phyloP scores from a whole-genome alignment of 1,139 yeast genomes.

The Hansenula sp. region DNA sequence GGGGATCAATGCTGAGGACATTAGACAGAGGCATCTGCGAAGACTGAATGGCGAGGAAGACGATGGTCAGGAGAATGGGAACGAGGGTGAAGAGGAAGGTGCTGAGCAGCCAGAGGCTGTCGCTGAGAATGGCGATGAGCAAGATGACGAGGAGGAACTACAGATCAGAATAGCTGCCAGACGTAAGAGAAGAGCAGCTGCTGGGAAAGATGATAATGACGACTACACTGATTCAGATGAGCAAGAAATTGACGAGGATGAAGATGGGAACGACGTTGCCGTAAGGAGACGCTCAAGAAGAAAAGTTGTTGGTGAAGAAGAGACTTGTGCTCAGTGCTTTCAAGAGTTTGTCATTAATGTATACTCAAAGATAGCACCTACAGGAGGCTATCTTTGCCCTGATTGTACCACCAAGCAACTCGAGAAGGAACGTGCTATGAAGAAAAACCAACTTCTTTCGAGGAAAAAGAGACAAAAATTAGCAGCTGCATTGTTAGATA shows the following conservation, averaged over 20 bases:
- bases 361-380: conserved; percentile 49
- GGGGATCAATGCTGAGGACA: conserved; percentile 82
- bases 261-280: conserved; percentile 20
- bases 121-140: conserved; percentile 9
- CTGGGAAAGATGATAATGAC: conserved; percentile 29
- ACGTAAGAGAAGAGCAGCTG: conserved; percentile 25
- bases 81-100: conserved; percentile 10
- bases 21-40: conserved; percentile 54
- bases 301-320: conserved; percentile 40
- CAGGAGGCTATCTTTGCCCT: conserved; percentile 59
- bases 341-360: conserved; percentile 55
- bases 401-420: conserved; percentile 45
- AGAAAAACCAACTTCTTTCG: conserved; percentile 54
- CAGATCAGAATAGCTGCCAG: conserved; percentile 41
- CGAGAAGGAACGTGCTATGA: conserved; percentile 38
- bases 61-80: conserved; percentile 15
- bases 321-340: conserved; percentile 57
- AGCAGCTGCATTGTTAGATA: conserved; percentile 80
- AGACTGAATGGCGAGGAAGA: conserved; percentile 27
- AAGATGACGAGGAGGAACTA: conserved; percentile 24
- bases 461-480: conserved; percentile 70
- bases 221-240: conserved; percentile 30
- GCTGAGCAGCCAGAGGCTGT: conserved; percentile 15
- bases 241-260: conserved; percentile 28
- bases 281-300: conserved; percentile 7